Base-by-base conservation (phyloP, 140 eudicot species). In the Stevia rebaudiana region DNA sequence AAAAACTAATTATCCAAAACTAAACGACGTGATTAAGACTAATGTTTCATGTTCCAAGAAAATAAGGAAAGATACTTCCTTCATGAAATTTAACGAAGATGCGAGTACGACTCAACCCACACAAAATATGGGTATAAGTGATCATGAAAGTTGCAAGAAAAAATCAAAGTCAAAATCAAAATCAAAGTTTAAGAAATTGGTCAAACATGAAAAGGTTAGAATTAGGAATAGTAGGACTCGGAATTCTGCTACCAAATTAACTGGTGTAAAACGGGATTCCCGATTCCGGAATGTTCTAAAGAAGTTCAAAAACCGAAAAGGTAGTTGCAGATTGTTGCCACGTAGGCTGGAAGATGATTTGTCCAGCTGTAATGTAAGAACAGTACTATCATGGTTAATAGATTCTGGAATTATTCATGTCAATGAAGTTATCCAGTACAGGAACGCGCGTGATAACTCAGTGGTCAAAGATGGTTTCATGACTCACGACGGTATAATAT, bases 311-410 rank as follows among this genome's bases (percentile, higher is more conserved):
- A 85, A 56, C 70, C 79, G 72, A 47, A 88, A 81, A 72, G 84
- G 95, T 31, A 75, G 90, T 73, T 92, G 89, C 79, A 83, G 87
- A 84, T 76, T 92, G 71, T 96, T 81, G 53, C 89, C 82, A 4
- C 84, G 89, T 25, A 86, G 73, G 44, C 71, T 70, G 28, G 90
- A 83, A 28, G 80, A 76, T 44, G 75, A 66, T 73, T 83, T 76
- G 84, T 75, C 80, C 24, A 5, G 61, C 73, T 17, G 57, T 58
- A 84, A 81, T 46, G 76, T 68, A 22, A 74, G 90, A 73, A 88
- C 95, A 1, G 91, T 92, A 8, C 67, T 92, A 53, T 83, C 90
- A 15, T 92, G 98, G 98, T 69, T 92, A 61, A 78, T 92, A 66
- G 78, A 76, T 70, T 77, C 80, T 30, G 90, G 94, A 30, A 79